Conservation (phyloP, 495 filamentous ascomycete species). For the Aspergillus haitiensis region DNA sequence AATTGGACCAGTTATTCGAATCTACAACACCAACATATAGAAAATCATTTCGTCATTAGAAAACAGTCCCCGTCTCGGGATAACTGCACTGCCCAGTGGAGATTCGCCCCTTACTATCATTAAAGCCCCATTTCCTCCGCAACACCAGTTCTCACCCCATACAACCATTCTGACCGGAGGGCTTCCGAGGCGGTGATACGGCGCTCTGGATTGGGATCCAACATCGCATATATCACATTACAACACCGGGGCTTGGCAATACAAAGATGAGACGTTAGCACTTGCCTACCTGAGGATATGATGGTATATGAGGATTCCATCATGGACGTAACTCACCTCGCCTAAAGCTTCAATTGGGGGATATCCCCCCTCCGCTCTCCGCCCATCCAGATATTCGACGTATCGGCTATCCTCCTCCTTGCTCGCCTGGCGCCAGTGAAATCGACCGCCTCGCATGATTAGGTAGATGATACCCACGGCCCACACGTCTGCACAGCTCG, state of each 20-base stretch:
- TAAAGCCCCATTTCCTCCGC: conserved; percentile 61
- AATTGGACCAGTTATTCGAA: no score
- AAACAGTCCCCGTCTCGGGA: no score
- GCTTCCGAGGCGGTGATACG: conserved; percentile 88
- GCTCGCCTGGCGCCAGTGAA: conserved; percentile 22
- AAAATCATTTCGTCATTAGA: no score
- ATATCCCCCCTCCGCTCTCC: conserved; percentile 2
- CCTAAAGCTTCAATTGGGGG: conserved; percentile 11
- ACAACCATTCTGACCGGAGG: conserved; percentile 87
- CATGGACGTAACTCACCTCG: conserved; percentile 2
- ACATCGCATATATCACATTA: conserved; percentile 92
- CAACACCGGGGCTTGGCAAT: conserved; percentile 51
- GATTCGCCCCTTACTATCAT: not conserved
- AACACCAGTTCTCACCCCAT: conserved; percentile 82
- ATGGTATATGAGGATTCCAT: no score
- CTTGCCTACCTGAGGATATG: no score
- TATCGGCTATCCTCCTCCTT: conserved; percentile 11
- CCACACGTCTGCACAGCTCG: conserved; percentile 25
- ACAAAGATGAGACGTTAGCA: not conserved
- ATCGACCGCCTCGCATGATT: conserved; percentile 15
- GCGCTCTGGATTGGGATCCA: conserved; percentile 73
- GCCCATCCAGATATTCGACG: conserved; percentile 5
- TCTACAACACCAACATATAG: no score
- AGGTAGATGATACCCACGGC: conserved; percentile 26
- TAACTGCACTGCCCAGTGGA: no score